Evolutionary conservation across 2,329 filamentous ascomycete species (phyloP), one percentile per base, ranked within the genome.

Genomic region (Aspergillus jensenii): DNA sequence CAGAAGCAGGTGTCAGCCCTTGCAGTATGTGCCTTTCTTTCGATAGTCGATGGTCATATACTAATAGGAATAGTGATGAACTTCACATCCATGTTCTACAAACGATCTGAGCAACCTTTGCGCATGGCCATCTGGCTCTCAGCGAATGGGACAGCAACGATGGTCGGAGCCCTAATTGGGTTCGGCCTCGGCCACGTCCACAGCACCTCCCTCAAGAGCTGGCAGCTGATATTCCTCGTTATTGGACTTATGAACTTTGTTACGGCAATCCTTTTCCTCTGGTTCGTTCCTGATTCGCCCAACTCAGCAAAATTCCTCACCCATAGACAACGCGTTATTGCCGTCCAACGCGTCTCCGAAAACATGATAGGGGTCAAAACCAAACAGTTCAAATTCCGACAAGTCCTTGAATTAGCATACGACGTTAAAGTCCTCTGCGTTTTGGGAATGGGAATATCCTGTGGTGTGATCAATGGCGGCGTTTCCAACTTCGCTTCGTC

Each of bases 391-490:
- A 70, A 74, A 43, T 65, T 67, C 6, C 59, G 60, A 8, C 73
- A 76, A 50, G 74, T 75, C 0, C 48, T 74, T 5, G 79, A 81
- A 60, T 75, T 76, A 0, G 19, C 76, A 0, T 58, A 74, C 4
- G 79, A 81, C 53, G 49, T 75, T 51, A 72, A 71, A 41, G 68
- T 72, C 0, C 68, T 77, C 48, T 75, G 74, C 33, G 70, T 78
- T 4, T 65, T 74, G 21, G 66, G 76, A 8, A 76, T 79, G 45
- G 79, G 74, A 0, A 71, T 81, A 1, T 71, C 70, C 7, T 76
- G 77, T 45, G 80, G 80, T 9, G 74, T 82, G 4, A 71, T 82
- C 41, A 82, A 82, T 53, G 80, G 80, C n/a, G 77, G 79, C 3
- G 77, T 82, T 0, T 64, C 70, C 2, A 83, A 82, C 56, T 83